Conservation (phyloP, 345 rosid genomes). For the Bruguiera parviflora region DNA sequence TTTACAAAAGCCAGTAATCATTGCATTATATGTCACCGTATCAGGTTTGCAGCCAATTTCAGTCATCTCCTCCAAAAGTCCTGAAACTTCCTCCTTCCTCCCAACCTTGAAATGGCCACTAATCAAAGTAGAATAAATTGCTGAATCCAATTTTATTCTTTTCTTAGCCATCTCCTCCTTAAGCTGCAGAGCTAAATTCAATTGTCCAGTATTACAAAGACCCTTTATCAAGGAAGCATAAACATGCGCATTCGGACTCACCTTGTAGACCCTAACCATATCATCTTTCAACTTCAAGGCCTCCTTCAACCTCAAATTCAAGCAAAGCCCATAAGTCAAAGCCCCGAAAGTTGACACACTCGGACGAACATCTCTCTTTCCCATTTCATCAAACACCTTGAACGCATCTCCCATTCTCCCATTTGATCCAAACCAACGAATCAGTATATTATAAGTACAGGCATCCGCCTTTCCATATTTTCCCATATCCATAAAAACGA, state of each 20-base stretch:
- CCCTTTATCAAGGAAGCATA: slow-evolving; percentile 59
- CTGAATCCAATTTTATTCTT: slow-evolving; percentile 42
- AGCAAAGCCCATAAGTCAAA: slow-evolving; percentile 51
- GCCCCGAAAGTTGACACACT: slow-evolving; percentile 52
- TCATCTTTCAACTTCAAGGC: slow-evolving; percentile 64
- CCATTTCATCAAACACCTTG: slow-evolving; percentile 63
- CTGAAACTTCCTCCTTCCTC: slow-evolving; percentile 46
- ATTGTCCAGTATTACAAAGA: slow-evolving; percentile 41
- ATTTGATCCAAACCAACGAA: slow-evolving; percentile 33
- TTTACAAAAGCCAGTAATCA: slow-evolving; percentile 53
- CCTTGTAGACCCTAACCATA: slow-evolving; percentile 43
- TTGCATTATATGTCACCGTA: slow-evolving; percentile 56
- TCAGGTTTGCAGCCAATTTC: slow-evolving; percentile 50
- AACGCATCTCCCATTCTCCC: slow-evolving; percentile 48
- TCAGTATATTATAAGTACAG: slow-evolving; percentile 72
- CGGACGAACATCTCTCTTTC: slow-evolving; percentile 46
- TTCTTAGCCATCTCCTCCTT: slow-evolving; percentile 60
- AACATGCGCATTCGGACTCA: slow-evolving; percentile 35
- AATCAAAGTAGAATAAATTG: slow-evolving; percentile 56
- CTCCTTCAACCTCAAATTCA: slow-evolving; percentile 46
- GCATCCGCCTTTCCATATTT: slow-evolving; percentile 48
- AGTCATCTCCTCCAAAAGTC: slow-evolving; percentile 57
- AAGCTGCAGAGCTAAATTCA: slow-evolving; percentile 51
- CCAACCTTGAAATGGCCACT: slow-evolving; percentile 48
- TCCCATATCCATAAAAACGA: slow-evolving; percentile 35